Base-by-base conservation (phyloP, 2,329 filamentous ascomycete genomes). In the Nigrospora sphaerica region DNA sequence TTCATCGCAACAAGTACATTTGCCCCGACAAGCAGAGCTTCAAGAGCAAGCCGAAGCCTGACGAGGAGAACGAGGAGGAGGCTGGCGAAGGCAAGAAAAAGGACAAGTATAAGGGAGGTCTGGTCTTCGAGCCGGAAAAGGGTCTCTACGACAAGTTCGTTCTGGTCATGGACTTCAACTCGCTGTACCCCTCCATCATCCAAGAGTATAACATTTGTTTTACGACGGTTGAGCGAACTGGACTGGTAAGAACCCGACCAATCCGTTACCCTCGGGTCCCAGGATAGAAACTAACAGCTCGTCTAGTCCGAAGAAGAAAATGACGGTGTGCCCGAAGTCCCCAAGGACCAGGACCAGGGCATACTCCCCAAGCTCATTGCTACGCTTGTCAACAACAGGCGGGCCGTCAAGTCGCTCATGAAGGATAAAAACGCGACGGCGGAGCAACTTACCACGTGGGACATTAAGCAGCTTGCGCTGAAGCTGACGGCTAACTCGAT, bases 131-230 rank as follows among this genome's bases (percentile, higher is more conserved):
- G 65, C 93, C 93, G 5, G 91, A 97, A 64, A 96, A 92, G 66
- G 93, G 95, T 16, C 78, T 98, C 5, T 98, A 98, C 62, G 93
- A 98, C 76, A 95, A 95, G 69, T 96, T 95, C 65, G 87, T 98
- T 45, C 79, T 98, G 46, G 95, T 98, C 66, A 98, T 98, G 95
- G 93, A 98, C 74, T 98, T 98, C 75, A 98, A 98, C 77, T 96
- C 91, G 58, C 75, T 98, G 51, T 98, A 98, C 60, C 93, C 93
- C 32, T 96, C 89, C 62, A 97, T 98, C 61, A 98, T 98, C 51
- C 95, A 98, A 62, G 95, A 98, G 75, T 98, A 84, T 72, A 98
- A 98, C 68, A 98, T 98, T 57, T 98, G 95, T 73, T 98, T 98
- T 68, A 98, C 93, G 2, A 98, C 95, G 0, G 90, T 98, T 7